Percentiles rank a stretch among this genome's conserved stretches.
Evolutionary conservation across 2,329 filamentous ascomycete genomes (phyloP).

Genomic region (Colletotrichum australisinense): DNA sequence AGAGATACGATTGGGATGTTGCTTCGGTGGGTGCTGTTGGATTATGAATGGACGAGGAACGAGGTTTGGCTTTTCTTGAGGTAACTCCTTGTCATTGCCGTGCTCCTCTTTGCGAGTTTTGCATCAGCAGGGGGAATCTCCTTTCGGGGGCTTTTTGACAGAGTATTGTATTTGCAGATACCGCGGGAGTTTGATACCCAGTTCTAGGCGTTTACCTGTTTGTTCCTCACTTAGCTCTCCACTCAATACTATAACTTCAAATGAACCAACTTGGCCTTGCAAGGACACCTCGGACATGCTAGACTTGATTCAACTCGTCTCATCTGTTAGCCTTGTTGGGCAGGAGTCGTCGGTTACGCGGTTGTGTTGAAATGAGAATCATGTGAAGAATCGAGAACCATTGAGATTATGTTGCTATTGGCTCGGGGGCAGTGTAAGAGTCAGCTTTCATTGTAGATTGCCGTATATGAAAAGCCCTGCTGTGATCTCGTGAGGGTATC

Average conservation of each 20-base stretch:
- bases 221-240: not conserved
- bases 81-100: not conserved
- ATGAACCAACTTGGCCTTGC: too few species aligned
- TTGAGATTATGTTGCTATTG: not conserved
- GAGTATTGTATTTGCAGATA: not conserved
- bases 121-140: too few species aligned
- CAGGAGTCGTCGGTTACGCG: not conserved
- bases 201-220: not conserved
- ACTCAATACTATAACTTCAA: not conserved
- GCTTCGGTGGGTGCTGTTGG: not conserved
- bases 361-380: not conserved
- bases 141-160: not conserved
- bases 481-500: not conserved
- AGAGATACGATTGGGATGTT: not conserved
- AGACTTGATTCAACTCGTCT: too few species aligned
- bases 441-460: rapidly evolving
- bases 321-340: rapidly evolving
- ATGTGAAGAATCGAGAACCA: not conserved
- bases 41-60: not conserved
- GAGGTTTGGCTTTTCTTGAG: not conserved
- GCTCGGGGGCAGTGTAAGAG: not conserved
- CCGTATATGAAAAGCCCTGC: not conserved
- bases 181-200: not conserved
- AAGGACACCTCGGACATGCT: too few species aligned
- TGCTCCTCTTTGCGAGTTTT: not conserved